Evolutionary conservation across 306 rosid genomes (phyloP).

Genomic region (Notholithocarpus densiflorus): DNA sequence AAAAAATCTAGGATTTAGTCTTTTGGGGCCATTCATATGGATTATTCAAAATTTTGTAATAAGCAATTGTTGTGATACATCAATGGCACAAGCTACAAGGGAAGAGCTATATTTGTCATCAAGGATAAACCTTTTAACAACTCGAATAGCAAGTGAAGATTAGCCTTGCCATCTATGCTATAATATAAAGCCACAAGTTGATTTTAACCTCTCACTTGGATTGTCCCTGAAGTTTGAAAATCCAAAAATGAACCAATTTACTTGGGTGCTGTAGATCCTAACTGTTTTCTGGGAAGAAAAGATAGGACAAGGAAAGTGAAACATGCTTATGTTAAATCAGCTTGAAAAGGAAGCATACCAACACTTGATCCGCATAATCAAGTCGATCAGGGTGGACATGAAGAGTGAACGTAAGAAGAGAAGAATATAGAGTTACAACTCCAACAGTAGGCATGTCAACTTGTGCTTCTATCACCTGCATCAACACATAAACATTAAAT

Average conservation of each 20-base stretch:
- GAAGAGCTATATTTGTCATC: no score
- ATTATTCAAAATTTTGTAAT: background rate
- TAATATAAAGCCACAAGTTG: background rate
- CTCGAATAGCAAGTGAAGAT: background rate
- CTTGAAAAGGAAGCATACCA: conserved; percentile 58
- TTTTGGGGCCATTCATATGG: background rate
- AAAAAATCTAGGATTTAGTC: background rate
- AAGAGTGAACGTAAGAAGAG: conserved; percentile 93
- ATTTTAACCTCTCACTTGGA: background rate
- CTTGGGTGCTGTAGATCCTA: background rate
- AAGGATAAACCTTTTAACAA: no score
- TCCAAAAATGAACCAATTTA: background rate
- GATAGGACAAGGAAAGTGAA: background rate
- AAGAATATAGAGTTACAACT: conserved; percentile 83
- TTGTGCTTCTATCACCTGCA: conserved; percentile 96
- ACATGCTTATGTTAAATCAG: conserved; percentile 15
- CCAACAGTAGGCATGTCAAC: conserved; percentile 85
- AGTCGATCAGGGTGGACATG: conserved; percentile 98
- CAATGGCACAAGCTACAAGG: no score
- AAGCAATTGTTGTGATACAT: background rate
- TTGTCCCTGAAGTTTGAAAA: background rate
- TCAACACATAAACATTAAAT: conserved; percentile 12
- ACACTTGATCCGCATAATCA: conserved; percentile 94
- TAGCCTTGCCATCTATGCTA: background rate
- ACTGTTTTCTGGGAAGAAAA: background rate